Conservation (phyloP, 371 early-diverging fungal genomes). For the Batrachochytrium dendrobatidis region DNA sequence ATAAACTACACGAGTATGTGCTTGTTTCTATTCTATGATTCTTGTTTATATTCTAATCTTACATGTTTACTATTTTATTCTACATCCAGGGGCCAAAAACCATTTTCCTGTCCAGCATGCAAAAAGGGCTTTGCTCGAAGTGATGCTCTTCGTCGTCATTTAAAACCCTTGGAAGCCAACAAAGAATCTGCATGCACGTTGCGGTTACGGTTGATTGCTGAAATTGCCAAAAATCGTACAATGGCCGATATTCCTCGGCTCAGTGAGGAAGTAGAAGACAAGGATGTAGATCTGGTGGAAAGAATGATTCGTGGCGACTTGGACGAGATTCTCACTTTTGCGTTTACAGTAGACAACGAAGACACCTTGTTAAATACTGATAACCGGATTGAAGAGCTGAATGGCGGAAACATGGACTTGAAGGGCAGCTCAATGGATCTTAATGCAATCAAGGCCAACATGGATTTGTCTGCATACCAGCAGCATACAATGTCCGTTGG, state of each 20-base stretch:
- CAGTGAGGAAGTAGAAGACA: background rate
- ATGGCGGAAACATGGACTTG: too few species aligned
- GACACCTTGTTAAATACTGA: too few species aligned
- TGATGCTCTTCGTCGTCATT: slow-evolving; percentile 64
- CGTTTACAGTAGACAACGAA: too few species aligned
- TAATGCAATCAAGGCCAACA: too few species aligned
- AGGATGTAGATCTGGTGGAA: background rate
- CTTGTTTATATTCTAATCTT: background rate
- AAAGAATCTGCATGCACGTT: slow-evolving; percentile 16
- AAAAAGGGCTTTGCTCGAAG: slow-evolving; percentile 68
- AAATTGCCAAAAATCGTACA: background rate
- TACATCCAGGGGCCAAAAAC: slow-evolving; percentile 47
- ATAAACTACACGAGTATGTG: slow-evolving; percentile 48
- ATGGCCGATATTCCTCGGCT: background rate
- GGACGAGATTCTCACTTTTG: too few species aligned
- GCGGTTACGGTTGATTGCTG: slow-evolving; percentile 5
- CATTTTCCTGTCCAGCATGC: slow-evolving; percentile 55
- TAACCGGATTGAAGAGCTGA: too few species aligned
- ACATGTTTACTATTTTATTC: background rate
- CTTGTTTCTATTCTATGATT: background rate
- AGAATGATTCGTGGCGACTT: background rate
- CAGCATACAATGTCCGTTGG: too few species aligned
- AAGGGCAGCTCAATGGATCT: too few species aligned
- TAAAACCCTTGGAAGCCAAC: slow-evolving; percentile 16
- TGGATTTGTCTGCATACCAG: too few species aligned